Evolutionary conservation across 2,329 filamentous ascomycete species (phyloP), one percentile per base, ranked within the genome.

Genomic region (Amphichorda felina): DNA sequence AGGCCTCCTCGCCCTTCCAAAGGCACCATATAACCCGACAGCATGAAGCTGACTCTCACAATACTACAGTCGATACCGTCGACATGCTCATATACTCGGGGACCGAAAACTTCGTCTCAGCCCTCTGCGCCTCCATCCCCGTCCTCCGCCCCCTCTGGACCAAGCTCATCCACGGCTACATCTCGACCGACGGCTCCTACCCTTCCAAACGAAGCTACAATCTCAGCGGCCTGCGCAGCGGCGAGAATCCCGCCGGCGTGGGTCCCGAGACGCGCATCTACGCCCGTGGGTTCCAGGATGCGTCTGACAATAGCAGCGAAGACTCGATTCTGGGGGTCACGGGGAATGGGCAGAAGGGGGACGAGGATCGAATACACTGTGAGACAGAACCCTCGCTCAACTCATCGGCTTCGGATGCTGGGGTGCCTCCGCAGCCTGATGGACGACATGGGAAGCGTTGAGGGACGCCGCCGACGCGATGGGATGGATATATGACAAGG

Each of bases 21-120:
- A 10, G 5, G 15, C 15, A 16, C 19, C 15, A 25, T 5, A 10
- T 13, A 8, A 13, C 16, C 4, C 6, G 17, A 19, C n/a, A 37
- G 13, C 16, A n/a, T n/a, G n/a, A n/a, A n/a, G n/a, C n/a, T n/a
- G n/a, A n/a, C n/a, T n/a, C n/a, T n/a, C n/a, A n/a, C n/a, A n/a
- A n/a, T n/a, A n/a, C n/a, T n/a, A n/a, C n/a, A 41, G 41, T 42
- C 19, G 42, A 44, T 24, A 44, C 42, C 8, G 33, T 37, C 13
- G 33, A 38, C 31, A 44, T 44, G 42, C 42, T 44, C 32, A 44
- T 44, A 36, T 44, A 39, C 36, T 44, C 42, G 4, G 42, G 36
- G n/a, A 44, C 42, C 14, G 42, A 44, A 24, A 44, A 42, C 30
- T 42, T 42, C 17, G 42, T 44, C 17, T 39, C 38, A 9, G 37